Evolutionary conservation across 306 rosid species (phyloP).

Genomic region (Dalbergia cochinchinensis): DNA sequence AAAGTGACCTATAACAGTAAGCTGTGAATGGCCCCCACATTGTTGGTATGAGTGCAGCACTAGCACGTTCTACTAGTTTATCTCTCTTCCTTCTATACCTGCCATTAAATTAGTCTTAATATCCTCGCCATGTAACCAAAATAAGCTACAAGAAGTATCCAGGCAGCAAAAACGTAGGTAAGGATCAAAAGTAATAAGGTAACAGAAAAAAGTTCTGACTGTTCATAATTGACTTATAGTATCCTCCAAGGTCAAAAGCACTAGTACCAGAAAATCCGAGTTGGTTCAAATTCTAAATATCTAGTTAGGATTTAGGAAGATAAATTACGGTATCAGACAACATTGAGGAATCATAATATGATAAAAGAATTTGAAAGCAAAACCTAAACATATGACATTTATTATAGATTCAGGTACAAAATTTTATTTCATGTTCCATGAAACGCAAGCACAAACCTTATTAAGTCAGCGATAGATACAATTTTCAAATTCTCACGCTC

Average conservation of each 20-base stretch:
- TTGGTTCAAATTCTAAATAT: conserved; percentile 17
- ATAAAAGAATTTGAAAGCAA: conserved; percentile 18
- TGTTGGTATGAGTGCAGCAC: conserved; percentile 85
- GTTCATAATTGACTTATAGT: background rate
- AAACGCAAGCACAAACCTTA: conserved; percentile 63
- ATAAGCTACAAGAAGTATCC: conserved; percentile 30
- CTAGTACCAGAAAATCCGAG: conserved; percentile 4
- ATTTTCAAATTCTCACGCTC: conserved; percentile 81
- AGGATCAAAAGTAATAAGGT: conserved; percentile 36
- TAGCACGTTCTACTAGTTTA: conserved; percentile 71
- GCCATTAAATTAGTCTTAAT: conserved; percentile 48
- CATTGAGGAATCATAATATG: conserved; percentile 23
- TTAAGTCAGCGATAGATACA: conserved; percentile 88
- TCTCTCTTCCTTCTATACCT: conserved; percentile 95
- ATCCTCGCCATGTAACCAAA: conserved; percentile 28
- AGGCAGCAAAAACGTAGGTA: conserved; percentile 14
- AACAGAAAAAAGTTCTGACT: background rate
- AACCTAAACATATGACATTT: conserved; percentile 9
- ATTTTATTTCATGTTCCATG: conserved; percentile 5
- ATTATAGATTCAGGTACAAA: conserved; percentile 7
- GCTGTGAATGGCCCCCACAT: conserved; percentile 93
- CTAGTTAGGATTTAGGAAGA: conserved; percentile 6
- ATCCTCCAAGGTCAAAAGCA: conserved; percentile 12
- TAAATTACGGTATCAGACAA: conserved; percentile 15
- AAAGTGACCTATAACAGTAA: conserved; percentile 77